Evolutionary conservation across 2,329 filamentous ascomycete species (phyloP).

Genomic region (Penicillium hesseltinei): DNA sequence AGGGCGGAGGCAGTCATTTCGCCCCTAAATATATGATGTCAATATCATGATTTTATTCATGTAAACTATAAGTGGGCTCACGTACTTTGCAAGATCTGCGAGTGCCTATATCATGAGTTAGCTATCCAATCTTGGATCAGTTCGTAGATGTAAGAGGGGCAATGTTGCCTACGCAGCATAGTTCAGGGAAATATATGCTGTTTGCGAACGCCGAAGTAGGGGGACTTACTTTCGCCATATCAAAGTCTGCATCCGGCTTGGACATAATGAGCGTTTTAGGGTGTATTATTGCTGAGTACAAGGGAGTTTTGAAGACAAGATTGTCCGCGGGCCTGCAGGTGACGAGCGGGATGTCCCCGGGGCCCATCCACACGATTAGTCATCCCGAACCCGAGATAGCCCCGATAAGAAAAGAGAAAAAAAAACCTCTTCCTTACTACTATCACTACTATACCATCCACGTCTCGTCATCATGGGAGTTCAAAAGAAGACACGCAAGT

Average conservation of each 20-base stretch:
- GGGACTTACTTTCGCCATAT: background rate
- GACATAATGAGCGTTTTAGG: background rate
- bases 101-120: conserved; percentile 13
- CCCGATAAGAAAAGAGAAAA: conserved; percentile 6
- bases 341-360: background rate
- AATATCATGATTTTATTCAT: background rate
- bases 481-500: conserved; percentile 88
- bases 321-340: background rate
- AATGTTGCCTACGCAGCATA: background rate
- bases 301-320: background rate
- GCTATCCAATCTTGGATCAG: background rate
- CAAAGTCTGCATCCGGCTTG: background rate
- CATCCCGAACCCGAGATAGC: background rate
- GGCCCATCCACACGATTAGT: background rate
- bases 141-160: background rate
- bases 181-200: background rate
- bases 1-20: conserved; percentile 23
- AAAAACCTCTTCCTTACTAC: conserved; percentile 1
- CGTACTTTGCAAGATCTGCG: conserved; percentile 22
- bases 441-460: background rate
- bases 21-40: conserved; percentile 13
- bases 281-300: background rate
- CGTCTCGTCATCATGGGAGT: conserved; percentile 67
- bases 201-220: background rate
- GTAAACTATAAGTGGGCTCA: background rate